Conservation (phyloP, 495 filamentous ascomycete species). For the Neurospora hispaniola region DNA sequence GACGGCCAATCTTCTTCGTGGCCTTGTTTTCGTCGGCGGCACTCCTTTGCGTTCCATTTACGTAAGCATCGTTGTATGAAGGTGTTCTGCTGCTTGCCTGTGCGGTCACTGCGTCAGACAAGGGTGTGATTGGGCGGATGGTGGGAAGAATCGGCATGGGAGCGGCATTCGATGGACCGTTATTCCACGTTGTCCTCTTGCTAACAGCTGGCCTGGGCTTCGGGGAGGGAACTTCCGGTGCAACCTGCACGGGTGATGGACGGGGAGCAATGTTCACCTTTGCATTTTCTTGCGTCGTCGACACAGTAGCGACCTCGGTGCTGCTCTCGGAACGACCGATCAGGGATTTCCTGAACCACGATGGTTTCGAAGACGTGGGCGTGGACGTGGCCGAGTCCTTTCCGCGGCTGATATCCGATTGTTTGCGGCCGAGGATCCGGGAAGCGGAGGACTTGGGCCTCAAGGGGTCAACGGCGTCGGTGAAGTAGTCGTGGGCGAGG, state of each 20-base stretch:
- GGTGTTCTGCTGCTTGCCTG: conserved; percentile 52
- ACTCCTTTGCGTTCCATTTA: conserved; percentile 16
- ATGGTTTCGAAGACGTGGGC: conserved; percentile 69
- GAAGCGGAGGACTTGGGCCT: conserved; percentile 86
- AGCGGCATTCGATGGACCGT: conserved; percentile 66
- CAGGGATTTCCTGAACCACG: conserved; percentile 92
- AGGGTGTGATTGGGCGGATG: conserved; percentile 85
- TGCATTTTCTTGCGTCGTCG: conserved; percentile 3
- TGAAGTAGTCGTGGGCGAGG: conserved; percentile 87
- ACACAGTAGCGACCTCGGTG: conserved; percentile 25
- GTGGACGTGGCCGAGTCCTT: conserved; percentile 57
- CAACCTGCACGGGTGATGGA: conserved; percentile 49
- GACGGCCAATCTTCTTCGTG: conserved; percentile 88
- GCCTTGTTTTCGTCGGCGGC: conserved; percentile 51
- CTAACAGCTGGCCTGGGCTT: conserved; percentile 51
- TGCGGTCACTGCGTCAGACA: conserved; percentile 85
- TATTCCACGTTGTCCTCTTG: conserved; percentile 85
- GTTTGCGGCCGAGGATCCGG: conserved; percentile 73
- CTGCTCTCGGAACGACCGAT: conserved; percentile 49
- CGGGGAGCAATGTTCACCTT: conserved; percentile 32
- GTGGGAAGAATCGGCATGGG: conserved; percentile 98
- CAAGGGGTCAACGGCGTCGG: conserved; percentile 88
- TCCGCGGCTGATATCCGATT: conserved; percentile 59
- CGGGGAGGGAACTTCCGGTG: conserved; percentile 33
- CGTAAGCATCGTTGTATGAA: conserved; percentile 38